phyloP scores from a whole-genome alignment of 2,329 filamentous ascomycete species.

The Pseudogymnoascus sp. region DNA sequence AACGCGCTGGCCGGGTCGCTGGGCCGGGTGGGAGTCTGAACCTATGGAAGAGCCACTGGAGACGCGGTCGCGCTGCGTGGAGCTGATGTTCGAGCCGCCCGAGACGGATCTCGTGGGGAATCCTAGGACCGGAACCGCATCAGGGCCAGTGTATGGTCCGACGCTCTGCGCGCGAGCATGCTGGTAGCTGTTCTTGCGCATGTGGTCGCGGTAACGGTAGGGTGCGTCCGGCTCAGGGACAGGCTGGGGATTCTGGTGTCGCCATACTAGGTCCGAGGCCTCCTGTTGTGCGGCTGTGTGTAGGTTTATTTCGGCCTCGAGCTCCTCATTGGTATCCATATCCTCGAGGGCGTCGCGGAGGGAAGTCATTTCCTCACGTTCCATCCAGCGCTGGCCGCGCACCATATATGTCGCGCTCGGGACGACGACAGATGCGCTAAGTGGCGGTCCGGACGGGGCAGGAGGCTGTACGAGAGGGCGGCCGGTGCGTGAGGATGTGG shows the following conservation, averaged over 20 bases:
- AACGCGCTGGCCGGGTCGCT: neutral
- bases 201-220: constrained; percentile 59
- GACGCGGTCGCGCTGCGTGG: constrained; percentile 30
- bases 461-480: constrained; percentile 18
- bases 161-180: constrained; percentile 55
- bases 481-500: constrained; percentile 24
- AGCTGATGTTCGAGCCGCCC: constrained; percentile 28
- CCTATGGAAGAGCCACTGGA: constrained; percentile 22
- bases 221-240: constrained; percentile 47
- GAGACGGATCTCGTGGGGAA: constrained; percentile 23
- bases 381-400: constrained; percentile 67
- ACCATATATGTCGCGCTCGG: constrained; percentile 65
- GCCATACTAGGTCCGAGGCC: constrained; percentile 70
- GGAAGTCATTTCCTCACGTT: constrained; percentile 67
- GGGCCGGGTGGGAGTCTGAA: neutral
- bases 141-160: constrained; percentile 41
- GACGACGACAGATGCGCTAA: constrained; percentile 53
- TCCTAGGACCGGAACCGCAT: constrained; percentile 21
- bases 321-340: constrained; percentile 41
- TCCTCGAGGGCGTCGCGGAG: constrained; percentile 66
- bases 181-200: constrained; percentile 64
- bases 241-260: constrained; percentile 56
- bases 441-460: constrained; percentile 24
- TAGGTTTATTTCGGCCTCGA: constrained; percentile 53
- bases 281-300: constrained; percentile 67